These are phyloP conservation scores for Mortierella polycephala DNA, from an alignment of 371 early-diverging fungal genomes.

Conservation along the genomic window DNA sequence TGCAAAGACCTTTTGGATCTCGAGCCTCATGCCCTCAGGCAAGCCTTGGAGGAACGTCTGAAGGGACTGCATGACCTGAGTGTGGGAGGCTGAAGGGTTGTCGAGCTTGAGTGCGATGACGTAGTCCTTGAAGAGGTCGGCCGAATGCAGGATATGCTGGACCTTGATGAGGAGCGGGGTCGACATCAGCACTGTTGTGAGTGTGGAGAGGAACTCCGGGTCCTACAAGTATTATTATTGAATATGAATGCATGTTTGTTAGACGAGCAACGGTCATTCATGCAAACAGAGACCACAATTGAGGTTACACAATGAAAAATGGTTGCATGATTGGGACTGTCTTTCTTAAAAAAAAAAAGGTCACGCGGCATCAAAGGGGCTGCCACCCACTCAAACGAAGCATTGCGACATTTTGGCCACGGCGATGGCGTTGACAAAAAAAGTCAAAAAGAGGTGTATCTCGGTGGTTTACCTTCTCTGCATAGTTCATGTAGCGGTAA, in stretches of 20 bases:
- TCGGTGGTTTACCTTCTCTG: slow-evolving; percentile 30
- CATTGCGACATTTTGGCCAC: background rate
- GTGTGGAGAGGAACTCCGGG: slow-evolving; percentile 32
- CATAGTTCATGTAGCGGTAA: slow-evolving; percentile 35
- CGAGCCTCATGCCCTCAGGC: slow-evolving; percentile 38
- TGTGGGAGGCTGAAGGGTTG: slow-evolving; percentile 55
- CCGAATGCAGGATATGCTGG: slow-evolving; percentile 38
- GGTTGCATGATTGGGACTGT: too few species aligned
- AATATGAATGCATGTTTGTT: too few species aligned
- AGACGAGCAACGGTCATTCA: background rate
- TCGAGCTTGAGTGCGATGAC: slow-evolving; percentile 57
- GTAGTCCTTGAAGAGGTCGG: slow-evolving; percentile 40
- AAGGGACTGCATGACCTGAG: slow-evolving; percentile 58
- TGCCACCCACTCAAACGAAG: background rate
- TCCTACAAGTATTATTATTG: slow-evolving; percentile 13
- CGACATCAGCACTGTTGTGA: slow-evolving; percentile 50
- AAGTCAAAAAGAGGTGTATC: background rate
- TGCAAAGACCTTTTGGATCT: slow-evolving; percentile 55
- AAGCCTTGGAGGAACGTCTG: slow-evolving; percentile 51
- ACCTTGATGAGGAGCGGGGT: slow-evolving; percentile 52
- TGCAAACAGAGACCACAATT: background rate
- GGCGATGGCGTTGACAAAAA: background rate
- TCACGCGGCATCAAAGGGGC: slow-evolving; percentile 2
- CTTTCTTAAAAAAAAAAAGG: background rate
- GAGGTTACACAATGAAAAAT: too few species aligned